Conservation (phyloP, 1,139 yeast species). For the Pichia sp. region DNA sequence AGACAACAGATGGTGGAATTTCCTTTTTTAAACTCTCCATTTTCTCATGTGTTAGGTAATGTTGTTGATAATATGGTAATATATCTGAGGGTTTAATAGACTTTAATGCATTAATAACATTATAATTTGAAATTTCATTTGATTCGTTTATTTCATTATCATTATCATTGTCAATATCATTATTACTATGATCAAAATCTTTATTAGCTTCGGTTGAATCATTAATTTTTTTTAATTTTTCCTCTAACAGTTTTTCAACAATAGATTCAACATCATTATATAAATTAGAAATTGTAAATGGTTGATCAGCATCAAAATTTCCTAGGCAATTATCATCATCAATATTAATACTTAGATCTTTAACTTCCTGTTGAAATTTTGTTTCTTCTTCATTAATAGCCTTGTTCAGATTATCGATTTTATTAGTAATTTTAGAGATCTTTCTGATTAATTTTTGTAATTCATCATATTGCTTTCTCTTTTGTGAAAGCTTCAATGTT, state of each 20-base stretch:
- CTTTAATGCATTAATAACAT: slow-evolving; percentile 13
- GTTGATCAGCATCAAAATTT: slow-evolving; percentile 78
- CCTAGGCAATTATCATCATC: slow-evolving; percentile 34
- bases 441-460: slow-evolving; percentile 37
- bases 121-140: neutral
- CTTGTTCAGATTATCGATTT: slow-evolving; percentile 46
- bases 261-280: slow-evolving; percentile 42
- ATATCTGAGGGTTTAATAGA: slow-evolving; percentile 20
- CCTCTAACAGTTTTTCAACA: slow-evolving; percentile 20
- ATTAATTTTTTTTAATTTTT: slow-evolving; percentile 7
- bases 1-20: slow-evolving; percentile 56
- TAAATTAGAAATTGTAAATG: slow-evolving; percentile 59
- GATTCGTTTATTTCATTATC: neutral
- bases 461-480: slow-evolving; percentile 38
- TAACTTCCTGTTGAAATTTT: slow-evolving; percentile 39
- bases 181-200: slow-evolving; percentile 16
- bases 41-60: slow-evolving; percentile 13
- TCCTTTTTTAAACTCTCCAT: slow-evolving; percentile 18
- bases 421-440: slow-evolving; percentile 43
- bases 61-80: slow-evolving; percentile 27
- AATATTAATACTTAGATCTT: slow-evolving; percentile 30
- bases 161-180: slow-evolving; percentile 10
- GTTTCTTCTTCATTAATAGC: slow-evolving; percentile 54
- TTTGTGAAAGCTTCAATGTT: slow-evolving; percentile 39
- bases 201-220: neutral